Evolutionary conservation across 108 stramenopile genomes (phyloP).

Genomic region (Nannochloropsis granulata): DNA sequence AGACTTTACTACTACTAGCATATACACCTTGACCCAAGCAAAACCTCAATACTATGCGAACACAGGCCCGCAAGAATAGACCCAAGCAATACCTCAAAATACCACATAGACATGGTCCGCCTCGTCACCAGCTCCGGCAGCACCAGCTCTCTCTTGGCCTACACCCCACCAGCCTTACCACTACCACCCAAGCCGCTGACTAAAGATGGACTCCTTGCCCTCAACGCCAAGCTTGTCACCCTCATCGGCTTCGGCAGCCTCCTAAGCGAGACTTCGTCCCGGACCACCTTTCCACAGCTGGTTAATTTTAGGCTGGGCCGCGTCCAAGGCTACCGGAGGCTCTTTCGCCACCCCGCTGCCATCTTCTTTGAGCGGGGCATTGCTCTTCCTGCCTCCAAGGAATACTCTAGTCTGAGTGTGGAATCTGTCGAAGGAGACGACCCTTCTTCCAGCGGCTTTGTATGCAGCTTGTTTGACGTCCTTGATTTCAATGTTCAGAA

Average conservation of each 20-base stretch:
- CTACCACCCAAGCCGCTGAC: not conserved
- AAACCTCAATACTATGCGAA: too few relatives aligned
- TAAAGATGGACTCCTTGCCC: not conserved
- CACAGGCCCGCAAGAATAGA: too few relatives aligned
- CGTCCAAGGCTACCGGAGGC: constrained; percentile 54
- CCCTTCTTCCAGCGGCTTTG: not conserved
- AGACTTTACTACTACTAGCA: too few relatives aligned
- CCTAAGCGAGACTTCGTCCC: constrained; percentile 45
- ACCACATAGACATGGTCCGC: not conserved
- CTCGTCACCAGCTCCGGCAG: not conserved
- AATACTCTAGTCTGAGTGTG: constrained; percentile 52
- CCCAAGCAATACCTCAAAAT: not conserved
- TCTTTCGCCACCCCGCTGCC: constrained; percentile 61
- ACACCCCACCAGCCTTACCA: not conserved
- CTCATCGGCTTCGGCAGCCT: constrained; percentile 65
- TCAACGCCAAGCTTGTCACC: constrained; percentile 21
- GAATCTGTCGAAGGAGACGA: constrained; percentile 27
- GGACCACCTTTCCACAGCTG: constrained; percentile 56
- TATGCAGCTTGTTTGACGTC: not conserved
- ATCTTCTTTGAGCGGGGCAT: constrained; percentile 62
- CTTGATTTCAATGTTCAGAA: constrained; percentile 5
- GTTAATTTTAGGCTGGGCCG: constrained; percentile 56
- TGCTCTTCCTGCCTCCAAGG: constrained; percentile 51
- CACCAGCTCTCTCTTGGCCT: not conserved
- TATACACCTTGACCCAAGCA: too few relatives aligned